phyloP scores from a whole-genome alignment of 2,329 filamentous ascomycete species.

The Colletotrichum plurivorum region DNA sequence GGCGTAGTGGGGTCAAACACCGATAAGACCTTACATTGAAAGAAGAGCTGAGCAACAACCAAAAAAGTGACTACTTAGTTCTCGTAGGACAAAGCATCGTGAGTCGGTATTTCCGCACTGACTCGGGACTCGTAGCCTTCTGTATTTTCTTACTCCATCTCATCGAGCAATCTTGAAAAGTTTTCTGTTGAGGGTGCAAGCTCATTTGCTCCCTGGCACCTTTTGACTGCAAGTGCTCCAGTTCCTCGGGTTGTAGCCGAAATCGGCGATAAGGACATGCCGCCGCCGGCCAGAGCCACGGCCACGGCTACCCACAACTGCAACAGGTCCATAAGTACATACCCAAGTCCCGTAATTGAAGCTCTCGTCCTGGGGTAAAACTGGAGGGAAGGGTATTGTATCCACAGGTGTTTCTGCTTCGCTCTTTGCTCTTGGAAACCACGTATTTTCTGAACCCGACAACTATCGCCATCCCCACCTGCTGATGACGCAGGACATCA shows the following conservation, averaged over 20 bases:
- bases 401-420: no score
- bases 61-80: background rate
- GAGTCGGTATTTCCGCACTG: slow-evolving; percentile 3
- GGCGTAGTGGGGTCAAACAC: slow-evolving; percentile 12
- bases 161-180: slow-evolving; percentile 23
- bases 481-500: slow-evolving; percentile 12
- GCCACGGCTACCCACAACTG: background rate
- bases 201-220: background rate
- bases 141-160: slow-evolving; percentile 16
- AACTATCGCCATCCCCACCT: background rate
- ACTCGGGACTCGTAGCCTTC: background rate
- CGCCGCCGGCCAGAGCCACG: slow-evolving; percentile 35
- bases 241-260: slow-evolving; percentile 7
- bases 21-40: slow-evolving; percentile 26
- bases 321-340: no score
- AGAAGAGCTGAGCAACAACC: background rate
- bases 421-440: no score
- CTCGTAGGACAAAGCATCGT: background rate
- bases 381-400: background rate
- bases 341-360: slow-evolving; percentile 18
- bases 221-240: slow-evolving; percentile 3
- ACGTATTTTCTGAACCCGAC: no score
- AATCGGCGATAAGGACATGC: slow-evolving; percentile 36
- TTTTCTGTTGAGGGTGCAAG: slow-evolving; percentile 14
- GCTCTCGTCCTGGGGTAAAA: slow-evolving; percentile 8